Evolutionary conservation across 352 stramenopile genomes (phyloP).

Genomic region (Globisporangium nagaii): DNA sequence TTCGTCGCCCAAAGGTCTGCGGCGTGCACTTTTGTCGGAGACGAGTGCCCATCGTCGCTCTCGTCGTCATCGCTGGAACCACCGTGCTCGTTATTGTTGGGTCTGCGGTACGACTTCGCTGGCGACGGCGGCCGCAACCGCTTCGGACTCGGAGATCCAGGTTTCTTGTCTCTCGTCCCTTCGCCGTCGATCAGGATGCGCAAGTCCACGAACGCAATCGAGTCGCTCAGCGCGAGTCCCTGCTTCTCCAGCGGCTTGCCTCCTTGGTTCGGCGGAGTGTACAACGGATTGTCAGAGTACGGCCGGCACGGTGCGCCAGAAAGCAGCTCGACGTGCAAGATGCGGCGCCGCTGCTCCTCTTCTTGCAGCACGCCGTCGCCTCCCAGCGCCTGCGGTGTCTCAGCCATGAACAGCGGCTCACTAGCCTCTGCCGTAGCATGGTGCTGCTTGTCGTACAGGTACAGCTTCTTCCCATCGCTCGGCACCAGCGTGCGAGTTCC

Average conservation of each 20-base stretch:
- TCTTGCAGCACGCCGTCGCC: conserved; percentile 11
- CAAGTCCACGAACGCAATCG: conserved; percentile 66
- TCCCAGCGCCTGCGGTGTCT: not conserved
- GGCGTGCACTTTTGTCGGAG: conserved; percentile 12
- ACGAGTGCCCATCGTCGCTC: not conserved
- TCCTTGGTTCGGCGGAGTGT: conserved; percentile 44
- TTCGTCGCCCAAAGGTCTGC: conserved; percentile 59
- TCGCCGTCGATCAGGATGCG: conserved; percentile 35
- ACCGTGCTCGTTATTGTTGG: conserved; percentile 12
- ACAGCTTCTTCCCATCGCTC: conserved; percentile 74
- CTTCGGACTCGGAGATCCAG: not conserved
- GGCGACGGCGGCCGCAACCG: not conserved
- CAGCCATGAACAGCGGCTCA: conserved; percentile 18
- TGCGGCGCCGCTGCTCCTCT: conserved; percentile 14
- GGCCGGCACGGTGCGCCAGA: conserved; percentile 54
- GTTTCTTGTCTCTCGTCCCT: not conserved
- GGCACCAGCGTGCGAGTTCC: conserved; percentile 55
- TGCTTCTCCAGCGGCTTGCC: conserved; percentile 14
- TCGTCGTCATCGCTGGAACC: conserved; percentile 1
- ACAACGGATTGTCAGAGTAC: conserved; percentile 74
- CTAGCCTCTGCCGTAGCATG: conserved; percentile 16
- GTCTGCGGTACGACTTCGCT: not conserved
- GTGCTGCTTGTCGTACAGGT: conserved; percentile 60
- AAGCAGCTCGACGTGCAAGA: conserved; percentile 68
- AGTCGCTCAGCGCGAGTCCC: conserved; percentile 32